Evolutionary conservation across 228 moss, liverwort and hornwort genomes (phyloP), one percentile per base, ranked within the genome.

Genomic region (Sphagnum fallax): DNA sequence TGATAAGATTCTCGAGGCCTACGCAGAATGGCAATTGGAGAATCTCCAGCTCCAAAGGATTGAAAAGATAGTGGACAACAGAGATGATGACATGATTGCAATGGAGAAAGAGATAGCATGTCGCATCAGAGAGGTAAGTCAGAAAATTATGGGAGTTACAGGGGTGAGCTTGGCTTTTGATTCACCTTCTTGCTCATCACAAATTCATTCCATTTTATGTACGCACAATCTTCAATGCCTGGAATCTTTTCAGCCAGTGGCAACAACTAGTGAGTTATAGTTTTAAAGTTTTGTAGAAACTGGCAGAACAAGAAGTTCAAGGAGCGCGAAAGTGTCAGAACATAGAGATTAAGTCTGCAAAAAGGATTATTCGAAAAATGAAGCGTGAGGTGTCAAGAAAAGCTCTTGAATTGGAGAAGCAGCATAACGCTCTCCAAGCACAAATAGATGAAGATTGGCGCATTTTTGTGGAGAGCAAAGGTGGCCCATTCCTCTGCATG

Each of bases 1-100:
- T 61, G 78, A 82, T 8, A 86, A 75, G 48, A 90, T 94, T 64
- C 65, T 94, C 0, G 80, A 87, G 67, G 80, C 77, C 0, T 90
- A 88, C 65, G 9, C 47, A 0, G 0, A 80, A 48, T 94, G 94
- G 94, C 10, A 81, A 48, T 48, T 72, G 4, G 79, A 80, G 15
- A 74, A 88, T 0, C 84, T 83, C 66, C 83, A 87, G 8, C 48
- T 76, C 4, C 68, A 10, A 65, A 6, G 52, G 47, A 77, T 80
- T 50, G 62, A 84, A 64, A 8, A 51, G 8, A 9, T 48, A 50
- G 49, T 1, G 8, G 69, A 89, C 60, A 66, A 49, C 15, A 73
- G 75, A 58, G 65, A 53, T 5, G 63, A 79, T 15, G 63, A 50
- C 65, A 76, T 82, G 15, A 79, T 80, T 52, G 68, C 83, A 59